Percentiles rank a stretch among this genome's conserved stretches.
These are phyloP conservation scores for Pseudopyricularia javanii DNA, from an alignment of 2,329 filamentous ascomycete species.

Conservation along the genomic window DNA sequence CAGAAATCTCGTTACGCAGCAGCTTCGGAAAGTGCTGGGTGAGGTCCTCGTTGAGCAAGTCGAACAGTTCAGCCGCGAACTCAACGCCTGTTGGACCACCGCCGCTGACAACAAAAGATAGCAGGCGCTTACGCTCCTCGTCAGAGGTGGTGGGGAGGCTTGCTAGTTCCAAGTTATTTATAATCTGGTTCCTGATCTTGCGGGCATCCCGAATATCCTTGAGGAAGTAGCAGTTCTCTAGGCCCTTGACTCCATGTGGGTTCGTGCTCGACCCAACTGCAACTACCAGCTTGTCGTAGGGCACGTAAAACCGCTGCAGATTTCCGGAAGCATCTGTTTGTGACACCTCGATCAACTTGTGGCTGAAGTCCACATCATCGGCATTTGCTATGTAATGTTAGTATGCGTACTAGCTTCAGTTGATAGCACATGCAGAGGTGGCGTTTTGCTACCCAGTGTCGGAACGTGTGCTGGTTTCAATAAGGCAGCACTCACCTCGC, in stretches of 20 bases:
- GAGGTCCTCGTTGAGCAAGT: slow-evolving; percentile 91
- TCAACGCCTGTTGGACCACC: slow-evolving; percentile 95
- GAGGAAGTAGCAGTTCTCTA: slow-evolving; percentile 88
- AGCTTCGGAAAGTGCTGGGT: slow-evolving; percentile 73
- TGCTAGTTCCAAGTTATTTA: slow-evolving; percentile 80
- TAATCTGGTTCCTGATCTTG: slow-evolving; percentile 74
- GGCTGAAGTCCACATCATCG: slow-evolving; percentile 80
- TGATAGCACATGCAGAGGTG: neutral
- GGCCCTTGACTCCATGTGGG: slow-evolving; percentile 85
- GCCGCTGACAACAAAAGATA: slow-evolving; percentile 93
- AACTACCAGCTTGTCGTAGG: slow-evolving; percentile 92
- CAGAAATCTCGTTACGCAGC: slow-evolving; percentile 92
- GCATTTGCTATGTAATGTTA: slow-evolving; percentile 44
- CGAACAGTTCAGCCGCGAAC: slow-evolving; percentile 91
- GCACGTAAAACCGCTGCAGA: slow-evolving; percentile 78
- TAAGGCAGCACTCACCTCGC: slow-evolving; percentile 25
- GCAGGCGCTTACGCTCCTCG: slow-evolving; percentile 70
- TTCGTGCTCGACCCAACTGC: slow-evolving; percentile 89
- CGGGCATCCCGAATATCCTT: slow-evolving; percentile 93
- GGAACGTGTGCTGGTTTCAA: neutral
- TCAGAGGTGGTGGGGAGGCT: slow-evolving; percentile 88
- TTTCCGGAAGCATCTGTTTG: slow-evolving; percentile 59
- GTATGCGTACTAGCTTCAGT: neutral
- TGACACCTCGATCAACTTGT: slow-evolving; percentile 80
- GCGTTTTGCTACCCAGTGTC: neutral